Base-by-base conservation (phyloP, 768 basidiomycete genomes). In the Collybia sp. region DNA sequence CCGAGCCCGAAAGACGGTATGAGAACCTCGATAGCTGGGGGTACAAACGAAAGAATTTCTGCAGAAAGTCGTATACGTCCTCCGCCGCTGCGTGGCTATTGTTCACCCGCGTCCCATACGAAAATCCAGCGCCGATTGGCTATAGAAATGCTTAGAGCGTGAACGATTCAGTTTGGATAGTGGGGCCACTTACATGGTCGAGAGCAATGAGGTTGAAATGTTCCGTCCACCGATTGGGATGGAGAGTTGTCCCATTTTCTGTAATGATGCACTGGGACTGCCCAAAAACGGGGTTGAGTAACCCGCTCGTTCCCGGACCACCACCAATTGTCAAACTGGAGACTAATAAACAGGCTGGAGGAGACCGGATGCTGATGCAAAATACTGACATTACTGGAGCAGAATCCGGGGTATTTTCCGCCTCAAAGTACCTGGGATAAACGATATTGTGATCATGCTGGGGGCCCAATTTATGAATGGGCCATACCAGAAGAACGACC, bases 1-100 rank as follows among this genome's bases (percentile, higher is more conserved):
- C 10, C 17, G 6, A 18, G n/a, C 35, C 10, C 35, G n/a, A 37
- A 37, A 10, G 3, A 10, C 6, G 13, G 17, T 10, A 18, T 39
- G 16, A 33, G 12, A 13, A 53, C 51, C 42, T 49, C 18, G 40
- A 30, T 45, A 61, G 43, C 1, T 56, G 36, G 6, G 61, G 61
- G 45, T 51, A 61, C 5, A 66, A 42, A 9, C 35, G 46, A 52
- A 54, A 64, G 49, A 67, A 66, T 43, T 62, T 66, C 43, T 67
- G 63, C 16, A 68, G 36, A 43, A 68, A 69, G 50, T 66, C 66
- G 44, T 67, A 68, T 11, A 59, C 60, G 47, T 67, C 66, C 17
- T 51, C 35, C 1, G 65, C 67, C 2, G 62, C 64, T 34, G 38
- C 50, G 0, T 57, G 57, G 39, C 62, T 66, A 36, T 59, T 64